These are phyloP conservation scores for Fusarium compactum DNA, from an alignment of 2,329 filamentous ascomycete species.

Conservation along the genomic window DNA sequence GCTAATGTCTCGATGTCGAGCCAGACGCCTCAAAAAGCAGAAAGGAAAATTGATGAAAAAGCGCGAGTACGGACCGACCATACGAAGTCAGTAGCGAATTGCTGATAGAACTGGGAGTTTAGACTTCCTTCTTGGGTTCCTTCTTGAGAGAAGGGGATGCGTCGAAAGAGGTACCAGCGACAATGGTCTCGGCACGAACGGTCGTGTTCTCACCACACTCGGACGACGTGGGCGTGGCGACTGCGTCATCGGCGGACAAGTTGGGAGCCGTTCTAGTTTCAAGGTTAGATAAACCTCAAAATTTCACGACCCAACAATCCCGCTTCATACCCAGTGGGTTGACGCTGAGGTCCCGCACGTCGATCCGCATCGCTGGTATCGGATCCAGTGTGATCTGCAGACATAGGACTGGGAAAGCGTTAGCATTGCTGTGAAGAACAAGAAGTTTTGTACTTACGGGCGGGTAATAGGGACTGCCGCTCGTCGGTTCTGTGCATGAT, in stretches of 20 bases:
- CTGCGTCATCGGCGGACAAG: slow-evolving; percentile 56
- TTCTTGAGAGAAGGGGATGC: slow-evolving; percentile 63
- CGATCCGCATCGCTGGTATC: slow-evolving; percentile 39
- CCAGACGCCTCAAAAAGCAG: slow-evolving; percentile 38
- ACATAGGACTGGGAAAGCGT: slow-evolving; percentile 26
- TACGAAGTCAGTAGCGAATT: not conserved
- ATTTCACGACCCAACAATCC: slow-evolving; percentile 37
- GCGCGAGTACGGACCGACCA: not conserved
- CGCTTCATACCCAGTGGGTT: slow-evolving; percentile 53
- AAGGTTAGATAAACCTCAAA: slow-evolving; percentile 51
- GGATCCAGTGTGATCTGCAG: slow-evolving; percentile 12
- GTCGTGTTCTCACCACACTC: slow-evolving; percentile 67
- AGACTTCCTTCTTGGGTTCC: slow-evolving; percentile 52
- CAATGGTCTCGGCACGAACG: slow-evolving; percentile 64
- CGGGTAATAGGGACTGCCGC: slow-evolving; percentile 45
- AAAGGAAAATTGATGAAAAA: slow-evolving; percentile 22
- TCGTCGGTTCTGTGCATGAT: slow-evolving; percentile 55
- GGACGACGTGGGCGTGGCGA: slow-evolving; percentile 58
- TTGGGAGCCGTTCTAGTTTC: slow-evolving; percentile 54
- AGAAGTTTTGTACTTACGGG: slow-evolving; percentile 44
- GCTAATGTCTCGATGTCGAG: slow-evolving; percentile 45
- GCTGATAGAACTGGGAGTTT: not conserved
- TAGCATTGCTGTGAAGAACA: not conserved
- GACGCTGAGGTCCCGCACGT: slow-evolving; percentile 50
- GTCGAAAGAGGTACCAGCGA: slow-evolving; percentile 57